These are phyloP conservation scores for Colletotrichum chlorophyti DNA, from an alignment of 2,329 filamentous ascomycete species.

Conservation along the genomic window DNA sequence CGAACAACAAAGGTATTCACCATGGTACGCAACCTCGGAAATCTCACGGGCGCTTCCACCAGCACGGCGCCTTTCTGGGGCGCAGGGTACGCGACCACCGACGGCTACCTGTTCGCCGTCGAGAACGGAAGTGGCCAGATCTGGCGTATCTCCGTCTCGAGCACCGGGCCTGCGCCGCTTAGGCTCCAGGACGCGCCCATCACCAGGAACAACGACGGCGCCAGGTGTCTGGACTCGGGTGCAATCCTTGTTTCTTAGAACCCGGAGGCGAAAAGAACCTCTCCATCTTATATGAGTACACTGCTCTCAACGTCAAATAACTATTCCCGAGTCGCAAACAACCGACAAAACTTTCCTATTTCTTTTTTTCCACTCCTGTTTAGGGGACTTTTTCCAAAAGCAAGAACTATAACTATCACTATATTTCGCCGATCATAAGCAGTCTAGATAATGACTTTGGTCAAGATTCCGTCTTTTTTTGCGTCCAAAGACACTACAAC, in stretches of 20 bases:
- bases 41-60: slow-evolving; percentile 6
- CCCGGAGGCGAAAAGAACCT: too few relatives aligned
- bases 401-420: too few relatives aligned
- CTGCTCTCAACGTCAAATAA: too few relatives aligned
- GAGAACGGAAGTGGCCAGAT: slow-evolving; percentile 33
- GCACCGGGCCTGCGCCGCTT: background rate
- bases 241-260: background rate
- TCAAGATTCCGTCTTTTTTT: too few relatives aligned
- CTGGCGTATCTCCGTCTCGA: slow-evolving; percentile 31
- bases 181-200: background rate
- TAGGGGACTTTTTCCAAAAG: too few relatives aligned
- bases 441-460: too few relatives aligned
- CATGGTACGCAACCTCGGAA: slow-evolving; percentile 19
- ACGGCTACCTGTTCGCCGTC: slow-evolving; percentile 29
- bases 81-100: slow-evolving; percentile 29
- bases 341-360: too few relatives aligned
- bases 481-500: too few relatives aligned
- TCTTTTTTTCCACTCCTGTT: too few relatives aligned
- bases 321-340: too few relatives aligned
- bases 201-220: slow-evolving; percentile 18
- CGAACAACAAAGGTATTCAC: slow-evolving; percentile 14
- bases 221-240: slow-evolving; percentile 20
- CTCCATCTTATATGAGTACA: too few relatives aligned
- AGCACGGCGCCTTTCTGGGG: slow-evolving; percentile 21
- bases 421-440: too few relatives aligned